These are phyloP conservation scores for Aspergillus sp. DNA, from an alignment of 2,329 filamentous ascomycete species.

Conservation along the genomic window DNA sequence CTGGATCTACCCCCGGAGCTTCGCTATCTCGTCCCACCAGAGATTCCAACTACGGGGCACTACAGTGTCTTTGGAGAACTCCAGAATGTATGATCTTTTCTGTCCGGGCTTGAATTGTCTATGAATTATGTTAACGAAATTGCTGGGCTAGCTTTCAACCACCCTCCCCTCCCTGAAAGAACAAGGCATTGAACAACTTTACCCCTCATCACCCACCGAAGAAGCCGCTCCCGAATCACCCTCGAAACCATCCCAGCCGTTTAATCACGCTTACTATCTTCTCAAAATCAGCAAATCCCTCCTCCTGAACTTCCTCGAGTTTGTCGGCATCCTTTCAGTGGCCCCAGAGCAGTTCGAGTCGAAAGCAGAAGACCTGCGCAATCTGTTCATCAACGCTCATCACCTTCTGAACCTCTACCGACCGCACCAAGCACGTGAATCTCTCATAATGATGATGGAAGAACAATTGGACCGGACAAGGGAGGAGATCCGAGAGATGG, in stretches of 20 bases:
- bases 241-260: conserved; percentile 31
- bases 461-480: conserved; percentile 66
- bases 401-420: conserved; percentile 91
- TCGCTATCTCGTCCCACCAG: conserved; percentile 71
- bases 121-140: no score
- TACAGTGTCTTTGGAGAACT: conserved; percentile 69
- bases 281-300: conserved; percentile 76
- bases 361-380: conserved; percentile 72
- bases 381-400: conserved; percentile 83
- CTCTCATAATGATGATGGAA: conserved; percentile 80
- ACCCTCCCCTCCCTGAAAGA: conserved; percentile 61
- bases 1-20: conserved; percentile 62
- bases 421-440: conserved; percentile 86
- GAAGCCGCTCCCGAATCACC: conserved; percentile 51
- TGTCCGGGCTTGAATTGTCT: background rate
- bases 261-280: conserved; percentile 54
- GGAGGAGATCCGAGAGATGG: conserved; percentile 71
- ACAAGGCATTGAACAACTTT: conserved; percentile 65
- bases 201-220: conserved; percentile 43
- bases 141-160: conserved; percentile 40
- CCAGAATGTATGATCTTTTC: conserved; percentile 45
- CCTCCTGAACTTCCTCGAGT: conserved; percentile 80
- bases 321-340: conserved; percentile 64
- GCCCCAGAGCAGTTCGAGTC: conserved; percentile 60
- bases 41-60: conserved; percentile 58